A percentile compares a stretch with the other conserved stretches of the same genome.
phyloP scores from a whole-genome alignment of 2,329 filamentous ascomycete genomes.

The Stachybotrys echinatus region DNA sequence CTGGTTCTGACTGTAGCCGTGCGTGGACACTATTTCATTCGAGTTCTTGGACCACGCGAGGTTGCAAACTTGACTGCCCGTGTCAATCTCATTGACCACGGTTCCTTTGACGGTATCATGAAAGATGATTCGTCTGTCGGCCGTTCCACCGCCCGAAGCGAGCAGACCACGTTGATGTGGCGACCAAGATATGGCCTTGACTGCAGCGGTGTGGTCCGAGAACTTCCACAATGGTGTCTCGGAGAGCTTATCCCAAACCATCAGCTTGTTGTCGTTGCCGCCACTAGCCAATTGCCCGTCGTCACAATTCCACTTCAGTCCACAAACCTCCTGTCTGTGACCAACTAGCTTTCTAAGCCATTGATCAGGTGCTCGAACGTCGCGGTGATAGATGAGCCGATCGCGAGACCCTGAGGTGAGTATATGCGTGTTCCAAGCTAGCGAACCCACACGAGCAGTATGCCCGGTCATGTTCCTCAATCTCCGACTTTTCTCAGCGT shows the following conservation, averaged over 20 bases:
- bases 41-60: slow-evolving; percentile 96
- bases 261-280: slow-evolving; percentile 97
- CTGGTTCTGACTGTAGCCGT: slow-evolving; percentile 96
- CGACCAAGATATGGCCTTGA: slow-evolving; percentile 97
- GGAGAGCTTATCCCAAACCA: slow-evolving; percentile 97
- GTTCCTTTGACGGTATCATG: slow-evolving; percentile 89
- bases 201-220: slow-evolving; percentile 88
- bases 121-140: slow-evolving; percentile 94
- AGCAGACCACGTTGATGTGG: slow-evolving; percentile 90
- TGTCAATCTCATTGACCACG: slow-evolving; percentile 83
- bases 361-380: slow-evolving; percentile 88
- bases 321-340: slow-evolving; percentile 97
- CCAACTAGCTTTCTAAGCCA: slow-evolving; percentile 82
- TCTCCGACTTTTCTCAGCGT: slow-evolving; percentile 79
- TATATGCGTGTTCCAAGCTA: slow-evolving; percentile 98
- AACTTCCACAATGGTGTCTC: slow-evolving; percentile 91
- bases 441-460: slow-evolving; percentile 82
- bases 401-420: slow-evolving; percentile 93
- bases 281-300: slow-evolving; percentile 92
- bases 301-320: slow-evolving; percentile 93
- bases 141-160: slow-evolving; percentile 93
- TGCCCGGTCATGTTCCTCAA: slow-evolving; percentile 96
- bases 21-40: slow-evolving; percentile 94
- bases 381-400: slow-evolving; percentile 88
- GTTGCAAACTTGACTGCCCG: slow-evolving; percentile 98